phyloP scores from a whole-genome alignment of 2,329 filamentous ascomycete genomes.

The Albophoma yamanashiensis region DNA sequence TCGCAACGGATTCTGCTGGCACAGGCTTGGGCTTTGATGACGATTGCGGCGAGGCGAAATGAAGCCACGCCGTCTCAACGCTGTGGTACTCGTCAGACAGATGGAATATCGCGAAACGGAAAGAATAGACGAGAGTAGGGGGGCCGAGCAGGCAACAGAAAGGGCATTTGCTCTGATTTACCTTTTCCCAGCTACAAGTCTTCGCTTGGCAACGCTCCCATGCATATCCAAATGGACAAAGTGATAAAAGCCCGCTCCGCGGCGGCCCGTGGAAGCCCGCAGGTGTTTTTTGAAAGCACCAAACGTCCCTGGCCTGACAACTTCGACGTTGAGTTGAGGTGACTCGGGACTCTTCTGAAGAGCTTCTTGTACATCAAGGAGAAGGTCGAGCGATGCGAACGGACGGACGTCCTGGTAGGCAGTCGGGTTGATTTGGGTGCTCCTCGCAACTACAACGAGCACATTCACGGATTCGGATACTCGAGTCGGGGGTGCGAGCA shows the following conservation, averaged over 20 bases:
- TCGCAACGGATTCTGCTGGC: not conserved
- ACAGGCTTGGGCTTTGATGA: not conserved
- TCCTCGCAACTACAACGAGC: not conserved
- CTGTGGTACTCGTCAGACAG: not conserved
- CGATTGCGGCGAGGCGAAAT: not conserved
- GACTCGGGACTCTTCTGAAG: not conserved
- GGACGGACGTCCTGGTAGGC: not conserved
- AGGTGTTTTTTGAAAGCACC: not conserved
- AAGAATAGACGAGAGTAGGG: not conserved
- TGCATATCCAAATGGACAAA: not conserved
- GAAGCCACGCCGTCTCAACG: not conserved
- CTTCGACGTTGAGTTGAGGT: not conserved
- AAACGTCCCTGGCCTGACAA: not conserved
- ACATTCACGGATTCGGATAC: not conserved
- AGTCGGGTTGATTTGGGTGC: not conserved
- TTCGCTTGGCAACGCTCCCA: not conserved
- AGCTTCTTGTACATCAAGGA: not conserved
- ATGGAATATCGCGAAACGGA: not conserved
- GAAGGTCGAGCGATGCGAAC: not conserved
- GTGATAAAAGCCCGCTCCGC: not conserved
- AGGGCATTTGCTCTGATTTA: not conserved
- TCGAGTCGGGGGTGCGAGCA: not conserved
- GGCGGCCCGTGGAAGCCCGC: not conserved
- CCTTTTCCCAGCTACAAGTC: not conserved
- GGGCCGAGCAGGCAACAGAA: too few relatives aligned